A percentile compares a stretch with the other conserved stretches of the same genome.
Conservation (phyloP, 2,329 filamentous ascomycete species). For the Truncatella angustata region DNA sequence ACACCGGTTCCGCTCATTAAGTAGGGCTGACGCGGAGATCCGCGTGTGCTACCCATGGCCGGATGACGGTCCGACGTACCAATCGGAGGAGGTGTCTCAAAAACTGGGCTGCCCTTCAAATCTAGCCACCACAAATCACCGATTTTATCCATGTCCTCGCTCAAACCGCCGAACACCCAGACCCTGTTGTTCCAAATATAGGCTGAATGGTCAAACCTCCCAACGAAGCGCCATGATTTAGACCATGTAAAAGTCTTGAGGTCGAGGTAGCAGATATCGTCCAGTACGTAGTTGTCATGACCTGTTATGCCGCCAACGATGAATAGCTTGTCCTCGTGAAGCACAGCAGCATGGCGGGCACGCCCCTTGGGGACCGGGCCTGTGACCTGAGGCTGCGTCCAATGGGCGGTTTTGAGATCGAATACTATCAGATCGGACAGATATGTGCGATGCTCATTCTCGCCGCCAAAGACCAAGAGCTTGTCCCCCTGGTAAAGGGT, state of each 20-base stretch:
- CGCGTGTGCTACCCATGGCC: slow-evolving; percentile 37
- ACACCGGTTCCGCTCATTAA: slow-evolving; percentile 47
- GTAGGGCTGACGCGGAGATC: slow-evolving; percentile 53
- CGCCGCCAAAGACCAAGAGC: slow-evolving; percentile 93
- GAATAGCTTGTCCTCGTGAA: slow-evolving; percentile 96
- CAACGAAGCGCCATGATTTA: slow-evolving; percentile 90
- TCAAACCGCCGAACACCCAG: slow-evolving; percentile 95
- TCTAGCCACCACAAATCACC: slow-evolving; percentile 98
- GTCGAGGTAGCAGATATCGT: slow-evolving; percentile 96
- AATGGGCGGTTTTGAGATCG: slow-evolving; percentile 89
- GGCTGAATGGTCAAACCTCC: slow-evolving; percentile 90
- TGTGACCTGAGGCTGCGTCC: slow-evolving; percentile 86
- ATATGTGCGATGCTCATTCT: slow-evolving; percentile 96
- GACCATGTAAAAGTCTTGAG: slow-evolving; percentile 98
- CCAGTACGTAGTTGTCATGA: slow-evolving; percentile 85
- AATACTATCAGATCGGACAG: slow-evolving; percentile 95
- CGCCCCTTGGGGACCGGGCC: slow-evolving; percentile 85
- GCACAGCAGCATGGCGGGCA: slow-evolving; percentile 87
- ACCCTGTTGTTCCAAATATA: slow-evolving; percentile 90
- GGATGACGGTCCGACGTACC: slow-evolving; percentile 49
- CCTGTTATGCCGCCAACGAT: slow-evolving; percentile 95
- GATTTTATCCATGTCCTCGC: slow-evolving; percentile 94
- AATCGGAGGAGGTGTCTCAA: slow-evolving; percentile 66
- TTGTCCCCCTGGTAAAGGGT: slow-evolving; percentile 93
- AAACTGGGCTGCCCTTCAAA: slow-evolving; percentile 83